phyloP scores from a whole-genome alignment of 345 rosid species.

The Citrus inodora region DNA sequence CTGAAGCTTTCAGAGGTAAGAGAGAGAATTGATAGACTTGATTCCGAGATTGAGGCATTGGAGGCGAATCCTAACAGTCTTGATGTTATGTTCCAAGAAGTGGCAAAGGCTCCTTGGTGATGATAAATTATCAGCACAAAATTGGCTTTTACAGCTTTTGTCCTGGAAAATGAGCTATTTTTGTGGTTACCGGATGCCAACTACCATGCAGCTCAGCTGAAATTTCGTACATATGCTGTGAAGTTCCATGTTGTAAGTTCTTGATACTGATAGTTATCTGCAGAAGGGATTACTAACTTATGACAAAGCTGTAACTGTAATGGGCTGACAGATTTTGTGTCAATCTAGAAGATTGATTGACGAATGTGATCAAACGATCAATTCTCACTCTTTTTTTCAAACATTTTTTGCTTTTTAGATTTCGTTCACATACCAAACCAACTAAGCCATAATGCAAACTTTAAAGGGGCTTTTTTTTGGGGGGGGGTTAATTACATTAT shows the following conservation, averaged over 20 bases:
- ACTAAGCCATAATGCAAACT: too few species aligned
- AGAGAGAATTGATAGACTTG: constrained; percentile 11
- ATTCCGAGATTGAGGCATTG: constrained; percentile 15
- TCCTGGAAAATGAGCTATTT: neutral
- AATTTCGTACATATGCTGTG: neutral
- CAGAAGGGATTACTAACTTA: neutral
- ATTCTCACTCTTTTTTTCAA: neutral
- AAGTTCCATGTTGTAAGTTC: neutral
- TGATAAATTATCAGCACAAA: neutral
- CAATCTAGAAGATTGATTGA: neutral
- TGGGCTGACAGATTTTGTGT: neutral
- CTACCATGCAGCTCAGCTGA: neutral
- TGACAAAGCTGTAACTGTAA: neutral
- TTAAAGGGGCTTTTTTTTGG: too few species aligned
- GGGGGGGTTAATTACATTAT: too few species aligned
- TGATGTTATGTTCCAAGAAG: constrained; percentile 24
- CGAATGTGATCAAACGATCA: neutral
- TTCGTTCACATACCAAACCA: too few species aligned
- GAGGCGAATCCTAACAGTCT: neutral
- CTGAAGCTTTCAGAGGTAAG: constrained; percentile 18
- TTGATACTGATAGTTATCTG: neutral
- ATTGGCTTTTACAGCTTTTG: neutral
- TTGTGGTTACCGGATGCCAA: neutral
- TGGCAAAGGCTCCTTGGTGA: constrained; percentile 34
- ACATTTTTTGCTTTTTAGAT: too few species aligned